A percentile compares a stretch with the other conserved stretches of the same genome.
Conservation (phyloP, 2,329 filamentous ascomycete species). For the Sphaceloma murrayae region DNA sequence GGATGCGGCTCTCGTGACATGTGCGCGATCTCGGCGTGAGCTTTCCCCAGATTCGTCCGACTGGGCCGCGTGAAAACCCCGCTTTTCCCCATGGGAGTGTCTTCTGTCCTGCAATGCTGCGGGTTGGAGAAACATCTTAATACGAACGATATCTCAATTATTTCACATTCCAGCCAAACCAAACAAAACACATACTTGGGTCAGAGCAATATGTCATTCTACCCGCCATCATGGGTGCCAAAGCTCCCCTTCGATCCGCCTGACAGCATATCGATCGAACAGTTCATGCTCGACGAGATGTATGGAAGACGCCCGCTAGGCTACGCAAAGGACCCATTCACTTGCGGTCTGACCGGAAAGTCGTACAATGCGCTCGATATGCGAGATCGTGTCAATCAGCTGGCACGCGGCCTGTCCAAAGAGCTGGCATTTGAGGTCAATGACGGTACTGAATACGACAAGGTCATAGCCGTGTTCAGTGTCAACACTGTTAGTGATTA, state of each 20-base stretch:
- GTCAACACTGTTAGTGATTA: constrained; percentile 78
- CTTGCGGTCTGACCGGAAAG: constrained; percentile 63
- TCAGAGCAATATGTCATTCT: constrained; percentile 47
- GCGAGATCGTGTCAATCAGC: constrained; percentile 53
- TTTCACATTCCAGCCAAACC: too few relatives aligned
- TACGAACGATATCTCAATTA: too few relatives aligned
- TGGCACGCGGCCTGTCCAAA: constrained; percentile 59
- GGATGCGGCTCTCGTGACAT: too few relatives aligned
- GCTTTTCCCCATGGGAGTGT: too few relatives aligned
- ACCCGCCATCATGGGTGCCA: constrained; percentile 52
- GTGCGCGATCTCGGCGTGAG: too few relatives aligned
- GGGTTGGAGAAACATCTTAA: too few relatives aligned
- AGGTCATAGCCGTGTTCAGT: constrained; percentile 67
- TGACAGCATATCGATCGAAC: constrained; percentile 62
- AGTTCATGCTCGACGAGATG: constrained; percentile 67
- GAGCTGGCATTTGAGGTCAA: constrained; percentile 63
- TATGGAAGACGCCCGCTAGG: constrained; percentile 57
- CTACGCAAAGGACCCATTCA: constrained; percentile 60
- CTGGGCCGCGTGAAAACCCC: too few relatives aligned
- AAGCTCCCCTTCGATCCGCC: constrained; percentile 55
- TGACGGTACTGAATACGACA: constrained; percentile 68
- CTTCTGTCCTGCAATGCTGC: too few relatives aligned
- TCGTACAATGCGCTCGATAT: constrained; percentile 56
- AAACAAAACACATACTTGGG: too few relatives aligned
- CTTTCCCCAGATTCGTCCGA: too few relatives aligned